phyloP scores from a whole-genome alignment of 2,329 filamentous ascomycete genomes.

The Colletotrichum eremochloae region DNA sequence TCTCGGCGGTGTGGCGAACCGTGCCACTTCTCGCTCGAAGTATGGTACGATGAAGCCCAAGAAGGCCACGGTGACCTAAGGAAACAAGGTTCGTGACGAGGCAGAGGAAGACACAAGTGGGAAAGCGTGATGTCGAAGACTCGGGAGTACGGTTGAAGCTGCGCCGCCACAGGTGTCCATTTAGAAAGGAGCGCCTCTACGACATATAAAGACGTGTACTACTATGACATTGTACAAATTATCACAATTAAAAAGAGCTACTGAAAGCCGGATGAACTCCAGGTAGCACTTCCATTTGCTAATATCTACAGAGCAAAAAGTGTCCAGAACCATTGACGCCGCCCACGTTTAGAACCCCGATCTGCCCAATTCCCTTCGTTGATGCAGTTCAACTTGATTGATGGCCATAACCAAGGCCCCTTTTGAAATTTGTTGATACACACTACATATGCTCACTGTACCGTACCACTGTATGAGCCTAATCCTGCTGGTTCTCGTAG shows the following conservation, averaged over 20 bases:
- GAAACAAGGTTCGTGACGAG: background rate
- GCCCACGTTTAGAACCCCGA: conserved; percentile 34
- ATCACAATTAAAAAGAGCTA: background rate
- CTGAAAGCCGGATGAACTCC: conserved; percentile 18
- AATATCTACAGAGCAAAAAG: conserved; percentile 38
- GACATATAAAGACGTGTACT: conserved; percentile 18
- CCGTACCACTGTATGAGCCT: conserved; percentile 43
- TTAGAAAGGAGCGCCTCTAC: background rate
- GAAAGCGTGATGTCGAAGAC: background rate
- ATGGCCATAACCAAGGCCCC: conserved; percentile 37
- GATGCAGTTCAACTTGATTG: conserved; percentile 32
- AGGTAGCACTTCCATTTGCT: conserved; percentile 26
- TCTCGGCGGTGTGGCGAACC: conserved; percentile 90
- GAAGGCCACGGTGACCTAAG: conserved; percentile 71
- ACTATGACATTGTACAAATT: conserved; percentile 34
- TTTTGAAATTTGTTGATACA: conserved; percentile 37
- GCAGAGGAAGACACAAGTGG: background rate
- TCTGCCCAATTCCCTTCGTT: conserved; percentile 33
- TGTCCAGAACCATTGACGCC: conserved; percentile 43
- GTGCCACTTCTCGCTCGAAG: conserved; percentile 89
- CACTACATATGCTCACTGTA: conserved; percentile 17
- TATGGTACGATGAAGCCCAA: conserved; percentile 99
- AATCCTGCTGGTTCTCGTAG: conserved; percentile 78
- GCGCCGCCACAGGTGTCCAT: background rate
- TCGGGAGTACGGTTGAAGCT: too few species aligned